Evolutionary conservation across 2,329 filamentous ascomycete species (phyloP).

Genomic region (Verruconis gallopava): DNA sequence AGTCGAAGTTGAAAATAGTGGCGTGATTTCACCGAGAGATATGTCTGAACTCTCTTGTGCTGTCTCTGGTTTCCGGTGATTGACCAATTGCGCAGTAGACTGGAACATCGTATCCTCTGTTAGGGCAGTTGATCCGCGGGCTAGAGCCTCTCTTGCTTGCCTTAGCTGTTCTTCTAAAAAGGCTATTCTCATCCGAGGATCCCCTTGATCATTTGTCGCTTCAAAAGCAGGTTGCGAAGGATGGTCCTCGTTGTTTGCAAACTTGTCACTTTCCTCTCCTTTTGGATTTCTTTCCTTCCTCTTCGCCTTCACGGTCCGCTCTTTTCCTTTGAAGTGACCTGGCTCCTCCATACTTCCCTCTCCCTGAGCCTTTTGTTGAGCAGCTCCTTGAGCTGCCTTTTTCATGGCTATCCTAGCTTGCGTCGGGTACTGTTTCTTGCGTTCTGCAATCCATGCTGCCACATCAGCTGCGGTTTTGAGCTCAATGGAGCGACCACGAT

Average conservation of each 20-base stretch:
- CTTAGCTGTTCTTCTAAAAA: slow-evolving; percentile 6
- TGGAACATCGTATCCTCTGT: background rate
- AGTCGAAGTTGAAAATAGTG: background rate
- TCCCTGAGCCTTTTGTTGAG: slow-evolving; percentile 12
- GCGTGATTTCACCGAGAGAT: too few species aligned
- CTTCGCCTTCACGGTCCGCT: slow-evolving; percentile 9
- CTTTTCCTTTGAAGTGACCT: slow-evolving; percentile 12
- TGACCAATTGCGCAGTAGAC: too few species aligned
- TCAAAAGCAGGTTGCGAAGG: too few species aligned
- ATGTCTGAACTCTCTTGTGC: too few species aligned
- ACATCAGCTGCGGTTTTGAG: slow-evolving; percentile 53
- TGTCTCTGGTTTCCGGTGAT: too few species aligned
- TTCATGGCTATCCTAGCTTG: slow-evolving; percentile 54
- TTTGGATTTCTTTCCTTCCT: slow-evolving; percentile 3
- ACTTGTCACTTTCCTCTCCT: background rate
- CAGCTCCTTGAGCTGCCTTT: slow-evolving; percentile 30
- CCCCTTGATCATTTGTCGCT: too few species aligned
- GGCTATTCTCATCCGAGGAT: slow-evolving; percentile 2
- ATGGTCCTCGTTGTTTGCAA: too few species aligned
- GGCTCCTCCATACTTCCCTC: slow-evolving; percentile 6
- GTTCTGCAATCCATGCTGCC: slow-evolving; percentile 66
- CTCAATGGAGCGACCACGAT: slow-evolving; percentile 40
- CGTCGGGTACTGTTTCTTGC: slow-evolving; percentile 70
- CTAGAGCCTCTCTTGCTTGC: slow-evolving; percentile 4
- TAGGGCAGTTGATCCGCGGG: background rate